Evolutionary conservation across 2,329 filamentous ascomycete species (phyloP).

Genomic region (Ophiostoma quercus): DNA sequence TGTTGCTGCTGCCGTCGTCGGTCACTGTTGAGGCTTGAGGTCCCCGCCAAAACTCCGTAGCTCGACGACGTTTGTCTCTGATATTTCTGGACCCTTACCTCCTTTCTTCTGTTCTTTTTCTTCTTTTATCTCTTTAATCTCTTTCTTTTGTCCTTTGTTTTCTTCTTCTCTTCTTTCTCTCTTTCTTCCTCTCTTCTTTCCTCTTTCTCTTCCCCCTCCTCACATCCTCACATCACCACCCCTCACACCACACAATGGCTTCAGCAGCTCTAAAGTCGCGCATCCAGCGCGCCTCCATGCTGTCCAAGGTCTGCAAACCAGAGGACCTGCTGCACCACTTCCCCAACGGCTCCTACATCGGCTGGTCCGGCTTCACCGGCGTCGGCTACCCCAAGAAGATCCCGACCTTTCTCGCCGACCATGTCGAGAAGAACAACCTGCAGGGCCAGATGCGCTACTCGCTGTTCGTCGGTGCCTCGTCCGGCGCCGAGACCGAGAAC

Average conservation of each 20-base stretch:
- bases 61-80: conserved; percentile 10
- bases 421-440: conserved; percentile 80
- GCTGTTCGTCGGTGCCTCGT: conserved; percentile 84
- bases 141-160: background rate
- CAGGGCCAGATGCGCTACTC: conserved; percentile 81
- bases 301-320: conserved; percentile 72
- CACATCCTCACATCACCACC: background rate
- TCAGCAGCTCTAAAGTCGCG: conserved; percentile 72
- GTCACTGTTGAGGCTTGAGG: background rate
- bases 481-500: conserved; percentile 85
- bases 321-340: conserved; percentile 77
- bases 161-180: conserved; percentile 2
- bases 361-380: conserved; percentile 87
- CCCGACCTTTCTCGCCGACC: conserved; percentile 76
- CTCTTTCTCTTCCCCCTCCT: background rate
- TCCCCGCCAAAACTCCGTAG: conserved; percentile 14
- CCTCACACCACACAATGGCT: conserved; percentile 42
- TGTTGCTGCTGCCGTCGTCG: background rate
- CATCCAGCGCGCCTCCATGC: conserved; percentile 67
- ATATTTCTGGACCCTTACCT: background rate
- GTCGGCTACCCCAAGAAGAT: conserved; percentile 87
- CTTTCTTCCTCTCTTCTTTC: background rate
- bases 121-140: background rate
- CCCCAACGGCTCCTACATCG: conserved; percentile 78
- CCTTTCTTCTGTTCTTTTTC: background rate